These are phyloP conservation scores for Salvia rosmarinus DNA, from an alignment of 257 asterid species.

Conservation along the genomic window DNA sequence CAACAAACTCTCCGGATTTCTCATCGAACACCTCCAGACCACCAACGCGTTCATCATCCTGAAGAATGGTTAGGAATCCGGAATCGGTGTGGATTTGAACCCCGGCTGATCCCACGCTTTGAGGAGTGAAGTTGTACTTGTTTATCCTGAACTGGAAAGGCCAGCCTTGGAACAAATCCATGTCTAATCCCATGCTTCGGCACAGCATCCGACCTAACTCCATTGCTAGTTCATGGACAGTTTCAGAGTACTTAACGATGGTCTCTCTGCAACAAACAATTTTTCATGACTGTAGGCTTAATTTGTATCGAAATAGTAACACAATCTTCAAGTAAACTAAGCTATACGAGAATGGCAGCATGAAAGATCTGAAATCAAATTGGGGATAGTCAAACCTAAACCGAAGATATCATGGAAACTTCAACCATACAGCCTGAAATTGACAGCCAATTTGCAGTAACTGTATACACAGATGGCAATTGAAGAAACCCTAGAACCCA, in stretches of 20 bases:
- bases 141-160: conserved; percentile 50
- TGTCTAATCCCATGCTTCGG: conserved; percentile 40
- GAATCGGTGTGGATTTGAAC: conserved; percentile 52
- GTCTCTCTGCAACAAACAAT: conserved; percentile 40
- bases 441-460: neutral
- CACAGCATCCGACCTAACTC: conserved; percentile 45
- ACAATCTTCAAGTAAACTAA: neutral
- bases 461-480: neutral
- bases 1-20: conserved; percentile 38
- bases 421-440: neutral
- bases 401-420: too few species aligned
- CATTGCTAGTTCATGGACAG: conserved; percentile 41
- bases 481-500: neutral
- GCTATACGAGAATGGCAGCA: too few species aligned
- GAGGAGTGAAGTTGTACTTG: conserved; percentile 43
- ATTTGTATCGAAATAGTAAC: neutral
- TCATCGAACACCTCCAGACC: conserved; percentile 50
- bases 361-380: too few species aligned
- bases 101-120: conserved; percentile 48
- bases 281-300: neutral
- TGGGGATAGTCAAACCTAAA: neutral
- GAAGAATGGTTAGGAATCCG: conserved; percentile 55
- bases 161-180: conserved; percentile 43
- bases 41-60: conserved; percentile 53
- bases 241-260: conserved; percentile 46